phyloP scores from a whole-genome alignment of 2,329 filamentous ascomycete species.

The Aspergillus calidoustus region DNA sequence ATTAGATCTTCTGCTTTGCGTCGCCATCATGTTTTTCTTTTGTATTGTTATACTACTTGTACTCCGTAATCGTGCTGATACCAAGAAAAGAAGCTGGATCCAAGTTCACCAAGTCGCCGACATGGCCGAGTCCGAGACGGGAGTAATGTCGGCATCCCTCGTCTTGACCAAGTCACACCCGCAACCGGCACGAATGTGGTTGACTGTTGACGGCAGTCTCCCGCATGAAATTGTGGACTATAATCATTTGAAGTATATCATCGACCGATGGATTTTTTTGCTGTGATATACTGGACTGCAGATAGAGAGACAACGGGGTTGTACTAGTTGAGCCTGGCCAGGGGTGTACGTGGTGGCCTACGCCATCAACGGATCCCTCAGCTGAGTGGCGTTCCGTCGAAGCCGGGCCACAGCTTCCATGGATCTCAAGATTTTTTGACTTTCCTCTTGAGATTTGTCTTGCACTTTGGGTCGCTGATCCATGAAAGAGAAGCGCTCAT shows the following conservation, averaged over 20 bases:
- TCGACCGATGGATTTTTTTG: background rate
- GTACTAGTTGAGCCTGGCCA: background rate
- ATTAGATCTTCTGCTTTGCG: background rate
- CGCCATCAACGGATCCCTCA: constrained; percentile 1
- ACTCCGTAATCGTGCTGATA: too few species aligned
- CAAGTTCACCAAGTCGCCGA: background rate
- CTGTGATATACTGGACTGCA: too few species aligned
- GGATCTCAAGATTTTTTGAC: background rate
- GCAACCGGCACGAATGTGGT: constrained; percentile 2
- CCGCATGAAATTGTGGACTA: too few species aligned
- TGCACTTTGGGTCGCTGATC: background rate
- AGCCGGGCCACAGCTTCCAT: background rate
- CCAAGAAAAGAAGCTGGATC: too few species aligned
- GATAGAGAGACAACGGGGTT: background rate
- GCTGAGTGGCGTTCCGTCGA: background rate
- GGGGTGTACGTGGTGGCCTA: background rate
- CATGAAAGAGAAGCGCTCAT: background rate
- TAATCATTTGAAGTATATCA: background rate
- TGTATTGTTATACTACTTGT: too few species aligned
- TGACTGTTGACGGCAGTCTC: background rate
- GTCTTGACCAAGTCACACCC: background rate
- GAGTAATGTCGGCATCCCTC: constrained; percentile 5
- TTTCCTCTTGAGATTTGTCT: background rate
- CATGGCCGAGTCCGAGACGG: background rate
- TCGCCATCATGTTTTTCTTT: background rate